These are phyloP conservation scores for Stachybotrys chlorohalonatus DNA, from an alignment of 2,329 filamentous ascomycete species.

Conservation along the genomic window DNA sequence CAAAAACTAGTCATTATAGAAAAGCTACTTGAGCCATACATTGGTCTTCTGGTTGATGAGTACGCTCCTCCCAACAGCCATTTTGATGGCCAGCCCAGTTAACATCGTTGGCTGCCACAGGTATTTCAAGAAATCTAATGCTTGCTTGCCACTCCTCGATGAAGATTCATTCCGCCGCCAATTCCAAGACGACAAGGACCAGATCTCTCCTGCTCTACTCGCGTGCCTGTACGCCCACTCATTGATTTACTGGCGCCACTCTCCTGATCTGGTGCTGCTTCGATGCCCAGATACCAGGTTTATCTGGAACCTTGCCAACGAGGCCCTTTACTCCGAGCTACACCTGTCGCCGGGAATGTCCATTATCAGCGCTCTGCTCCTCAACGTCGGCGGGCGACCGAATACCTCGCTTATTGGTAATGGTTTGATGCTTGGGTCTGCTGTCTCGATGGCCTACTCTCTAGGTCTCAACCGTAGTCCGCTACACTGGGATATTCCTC, in stretches of 20 bases:
- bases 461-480: constrained; percentile 46
- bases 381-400: constrained; percentile 52
- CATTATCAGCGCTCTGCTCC: constrained; percentile 45
- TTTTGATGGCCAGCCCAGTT: constrained; percentile 1
- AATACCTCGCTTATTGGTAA: constrained; percentile 52
- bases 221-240: constrained; percentile 50
- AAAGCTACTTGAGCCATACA: constrained; percentile 47
- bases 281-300: constrained; percentile 49
- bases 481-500: constrained; percentile 40
- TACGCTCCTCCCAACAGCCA: constrained; percentile 14
- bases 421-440: constrained; percentile 37
- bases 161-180: constrained; percentile 41
- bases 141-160: constrained; percentile 54
- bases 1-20: constrained; percentile 47
- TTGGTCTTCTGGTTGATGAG: constrained; percentile 39
- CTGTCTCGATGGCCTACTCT: constrained; percentile 42
- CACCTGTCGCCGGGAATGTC: constrained; percentile 49
- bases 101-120: constrained; percentile 18
- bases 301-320: constrained; percentile 53
- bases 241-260: constrained; percentile 47
- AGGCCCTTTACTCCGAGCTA: constrained; percentile 50
- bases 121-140: constrained; percentile 46
- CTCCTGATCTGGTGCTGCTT: constrained; percentile 30
- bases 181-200: constrained; percentile 32
- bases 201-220: constrained; percentile 46